Evolutionary conservation across 441 rosid species (phyloP).

Genomic region (Kokia cookei): DNA sequence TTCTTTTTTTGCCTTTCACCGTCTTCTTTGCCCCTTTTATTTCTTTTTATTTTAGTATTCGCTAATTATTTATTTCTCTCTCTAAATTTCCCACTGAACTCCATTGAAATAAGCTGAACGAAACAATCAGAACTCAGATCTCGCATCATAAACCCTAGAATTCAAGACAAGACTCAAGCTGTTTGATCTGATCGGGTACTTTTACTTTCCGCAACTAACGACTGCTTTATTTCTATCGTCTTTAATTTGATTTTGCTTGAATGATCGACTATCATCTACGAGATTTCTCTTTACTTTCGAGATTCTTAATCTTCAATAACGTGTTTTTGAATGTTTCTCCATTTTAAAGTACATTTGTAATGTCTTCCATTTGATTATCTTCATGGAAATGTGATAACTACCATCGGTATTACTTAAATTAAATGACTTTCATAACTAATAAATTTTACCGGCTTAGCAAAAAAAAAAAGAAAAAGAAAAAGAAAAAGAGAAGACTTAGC

Average conservation of each 20-base stretch:
- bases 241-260: neutral
- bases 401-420: neutral
- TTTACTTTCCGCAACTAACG: neutral
- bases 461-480: no score
- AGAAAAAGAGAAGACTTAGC: neutral
- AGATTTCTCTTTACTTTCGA: neutral
- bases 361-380: neutral
- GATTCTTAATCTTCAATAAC: neutral
- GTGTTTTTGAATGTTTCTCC: neutral
- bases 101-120: neutral
- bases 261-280: neutral
- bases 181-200: slow-evolving; percentile 26
- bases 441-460: no score
- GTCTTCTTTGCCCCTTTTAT: neutral
- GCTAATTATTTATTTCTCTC: neutral
- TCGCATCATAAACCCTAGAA: slow-evolving; percentile 10
- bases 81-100: neutral
- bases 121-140: slow-evolving; percentile 15
- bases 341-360: neutral
- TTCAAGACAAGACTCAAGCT: neutral
- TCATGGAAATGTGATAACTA: neutral
- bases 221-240: neutral
- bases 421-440: neutral
- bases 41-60: neutral
- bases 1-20: neutral